Conservation (phyloP, 176 grass and related monocot species). For the Chrysopogon serrulatus region DNA sequence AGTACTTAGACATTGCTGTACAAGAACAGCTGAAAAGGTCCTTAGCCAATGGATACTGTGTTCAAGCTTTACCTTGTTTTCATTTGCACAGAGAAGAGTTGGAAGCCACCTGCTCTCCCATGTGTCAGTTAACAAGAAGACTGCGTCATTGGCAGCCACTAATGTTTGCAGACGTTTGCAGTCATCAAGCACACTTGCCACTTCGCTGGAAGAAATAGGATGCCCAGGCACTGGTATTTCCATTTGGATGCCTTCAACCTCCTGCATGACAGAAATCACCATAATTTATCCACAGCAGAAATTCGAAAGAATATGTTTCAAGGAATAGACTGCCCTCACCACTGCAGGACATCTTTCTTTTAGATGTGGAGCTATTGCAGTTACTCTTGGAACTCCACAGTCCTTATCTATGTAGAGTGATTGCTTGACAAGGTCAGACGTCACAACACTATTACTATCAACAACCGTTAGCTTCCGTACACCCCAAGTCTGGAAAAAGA, state of each 20-base stretch:
- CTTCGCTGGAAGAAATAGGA: constrained; percentile 49
- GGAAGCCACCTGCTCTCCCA: constrained; percentile 93
- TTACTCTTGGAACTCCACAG: constrained; percentile 70
- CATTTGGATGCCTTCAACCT: constrained; percentile 73
- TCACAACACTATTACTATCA: constrained; percentile 57
- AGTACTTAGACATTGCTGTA: neutral
- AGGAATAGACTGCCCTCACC: constrained; percentile 28
- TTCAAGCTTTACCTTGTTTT: constrained; percentile 70
- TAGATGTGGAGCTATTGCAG: constrained; percentile 70
- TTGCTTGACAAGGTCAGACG: constrained; percentile 76
- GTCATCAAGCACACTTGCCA: constrained; percentile 55
- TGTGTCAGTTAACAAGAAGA: constrained; percentile 87
- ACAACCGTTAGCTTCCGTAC: constrained; percentile 79
- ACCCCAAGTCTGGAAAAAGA: constrained; percentile 80
- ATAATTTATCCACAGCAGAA: constrained; percentile 7
- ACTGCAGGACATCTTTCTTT: constrained; percentile 74
- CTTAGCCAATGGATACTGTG: neutral
- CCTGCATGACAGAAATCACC: constrained; percentile 41
- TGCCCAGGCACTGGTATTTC: constrained; percentile 71
- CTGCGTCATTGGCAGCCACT: constrained; percentile 66
- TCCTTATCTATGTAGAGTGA: constrained; percentile 85
- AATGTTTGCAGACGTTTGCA: constrained; percentile 60
- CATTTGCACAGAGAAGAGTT: constrained; percentile 72
- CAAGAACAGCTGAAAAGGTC: constrained; percentile 4
- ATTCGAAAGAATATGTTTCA: neutral